These are phyloP conservation scores for Cladophialophora exuberans DNA, from an alignment of 2,329 filamentous ascomycete genomes.

Conservation along the genomic window DNA sequence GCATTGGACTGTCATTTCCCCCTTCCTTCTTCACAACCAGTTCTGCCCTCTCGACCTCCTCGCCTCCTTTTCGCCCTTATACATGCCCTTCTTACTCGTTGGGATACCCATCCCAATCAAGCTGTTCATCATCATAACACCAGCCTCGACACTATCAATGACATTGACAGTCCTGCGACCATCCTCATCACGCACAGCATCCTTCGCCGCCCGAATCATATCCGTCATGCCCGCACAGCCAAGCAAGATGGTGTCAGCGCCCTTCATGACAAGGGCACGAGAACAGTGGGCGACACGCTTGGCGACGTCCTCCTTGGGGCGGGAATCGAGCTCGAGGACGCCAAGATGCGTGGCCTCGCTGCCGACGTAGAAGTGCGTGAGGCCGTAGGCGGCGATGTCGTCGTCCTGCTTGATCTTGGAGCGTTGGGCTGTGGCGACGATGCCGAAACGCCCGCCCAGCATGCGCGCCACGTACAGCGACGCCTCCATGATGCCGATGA, in stretches of 20 bases:
- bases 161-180: constrained; percentile 47
- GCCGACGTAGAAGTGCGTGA: constrained; percentile 48
- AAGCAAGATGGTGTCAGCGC: constrained; percentile 48
- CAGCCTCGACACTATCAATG: constrained; percentile 55
- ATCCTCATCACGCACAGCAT: constrained; percentile 47
- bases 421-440: constrained; percentile 47
- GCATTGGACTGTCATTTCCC: not conserved
- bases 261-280: constrained; percentile 43
- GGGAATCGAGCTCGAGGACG: constrained; percentile 50
- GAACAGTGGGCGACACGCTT: constrained; percentile 45
- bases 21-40: constrained; percentile 29
- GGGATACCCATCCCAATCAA: constrained; percentile 35
- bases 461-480: constrained; percentile 54
- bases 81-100: constrained; percentile 39
- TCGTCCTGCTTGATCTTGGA: constrained; percentile 47
- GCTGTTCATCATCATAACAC: constrained; percentile 37
- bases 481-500: constrained; percentile 58
- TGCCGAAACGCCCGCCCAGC: constrained; percentile 51
- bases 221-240: constrained; percentile 57
- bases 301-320: constrained; percentile 43
- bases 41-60: constrained; percentile 36
- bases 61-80: constrained; percentile 35
- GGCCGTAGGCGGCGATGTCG: constrained; percentile 46
- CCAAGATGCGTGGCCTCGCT: constrained; percentile 47
- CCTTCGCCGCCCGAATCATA: constrained; percentile 50